phyloP scores from a whole-genome alignment of 164 flowering plant species.

The Vitis cinerea region DNA sequence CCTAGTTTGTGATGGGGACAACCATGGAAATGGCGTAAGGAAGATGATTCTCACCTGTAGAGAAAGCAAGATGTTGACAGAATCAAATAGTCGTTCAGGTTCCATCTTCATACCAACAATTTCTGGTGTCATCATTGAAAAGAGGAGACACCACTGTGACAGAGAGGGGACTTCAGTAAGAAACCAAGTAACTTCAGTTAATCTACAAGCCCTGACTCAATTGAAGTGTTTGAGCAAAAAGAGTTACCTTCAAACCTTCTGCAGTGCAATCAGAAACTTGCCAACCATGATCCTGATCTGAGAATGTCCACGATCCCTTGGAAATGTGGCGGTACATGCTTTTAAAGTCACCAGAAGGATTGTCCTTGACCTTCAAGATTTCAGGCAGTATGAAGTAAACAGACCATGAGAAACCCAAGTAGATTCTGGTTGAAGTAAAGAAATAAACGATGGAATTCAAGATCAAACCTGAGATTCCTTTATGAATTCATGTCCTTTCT shows the following conservation, averaged over 20 bases:
- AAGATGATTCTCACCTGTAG: conserved; percentile 33
- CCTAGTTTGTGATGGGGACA: no score
- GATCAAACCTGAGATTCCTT: conserved; percentile 38
- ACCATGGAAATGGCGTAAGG: no score
- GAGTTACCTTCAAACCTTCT: conserved; percentile 45
- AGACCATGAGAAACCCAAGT: no score
- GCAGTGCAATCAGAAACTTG: conserved; percentile 67
- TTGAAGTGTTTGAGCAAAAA: neutral
- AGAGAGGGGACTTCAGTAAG: neutral
- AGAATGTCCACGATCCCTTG: conserved; percentile 56
- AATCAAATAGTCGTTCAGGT: conserved; percentile 37
- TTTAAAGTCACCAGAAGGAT: conserved; percentile 44
- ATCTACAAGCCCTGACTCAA: neutral
- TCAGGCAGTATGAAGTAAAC: no score
- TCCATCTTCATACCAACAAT: conserved; percentile 45
- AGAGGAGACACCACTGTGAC: conserved; percentile 34
- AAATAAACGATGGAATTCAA: neutral
- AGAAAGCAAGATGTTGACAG: conserved; percentile 46
- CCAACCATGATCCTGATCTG: conserved; percentile 61
- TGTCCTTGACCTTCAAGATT: conserved; percentile 33
- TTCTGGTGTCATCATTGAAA: conserved; percentile 42
- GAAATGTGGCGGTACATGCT: conserved; percentile 49
- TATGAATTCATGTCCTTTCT: conserved; percentile 37
- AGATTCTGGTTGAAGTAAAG: neutral
- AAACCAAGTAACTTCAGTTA: neutral